phyloP scores from a whole-genome alignment of 345 rosid species.

The Euphorbia peplus region DNA sequence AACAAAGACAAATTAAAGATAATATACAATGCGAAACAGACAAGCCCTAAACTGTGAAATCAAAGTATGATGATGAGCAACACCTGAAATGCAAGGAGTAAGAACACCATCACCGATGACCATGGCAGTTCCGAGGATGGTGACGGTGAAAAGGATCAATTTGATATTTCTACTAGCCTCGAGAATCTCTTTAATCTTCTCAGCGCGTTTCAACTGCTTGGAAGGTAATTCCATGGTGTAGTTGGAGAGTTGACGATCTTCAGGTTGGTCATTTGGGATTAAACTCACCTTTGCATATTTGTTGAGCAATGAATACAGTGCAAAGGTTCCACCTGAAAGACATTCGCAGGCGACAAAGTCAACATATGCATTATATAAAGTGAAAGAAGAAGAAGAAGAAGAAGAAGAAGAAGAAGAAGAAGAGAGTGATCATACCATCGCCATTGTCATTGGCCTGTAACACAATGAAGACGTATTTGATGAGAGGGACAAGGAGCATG shows the following conservation, averaged over 20 bases:
- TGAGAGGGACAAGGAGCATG: constrained; percentile 42
- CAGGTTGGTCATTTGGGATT: constrained; percentile 70
- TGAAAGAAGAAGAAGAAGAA: too few species aligned
- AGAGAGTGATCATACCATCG: constrained; percentile 42
- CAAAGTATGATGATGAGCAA: too few species aligned
- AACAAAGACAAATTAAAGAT: too few species aligned
- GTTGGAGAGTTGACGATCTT: constrained; percentile 60
- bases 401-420: too few species aligned
- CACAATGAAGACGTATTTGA: constrained; percentile 72
- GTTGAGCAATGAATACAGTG: constrained; percentile 61
- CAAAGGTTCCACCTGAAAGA: constrained; percentile 87
- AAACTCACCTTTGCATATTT: constrained; percentile 48
- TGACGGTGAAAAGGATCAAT: constrained; percentile 50
- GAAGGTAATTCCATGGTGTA: constrained; percentile 56
- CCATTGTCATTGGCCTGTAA: constrained; percentile 77
- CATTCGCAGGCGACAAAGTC: too few species aligned
- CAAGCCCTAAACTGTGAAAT: too few species aligned
- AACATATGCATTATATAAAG: too few species aligned
- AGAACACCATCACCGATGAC: constrained; percentile 82
- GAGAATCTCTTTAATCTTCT: constrained; percentile 44
- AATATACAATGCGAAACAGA: too few species aligned
- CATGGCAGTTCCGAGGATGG: constrained; percentile 79
- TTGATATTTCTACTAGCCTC: constrained; percentile 38
- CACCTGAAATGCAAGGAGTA: constrained; percentile 77
- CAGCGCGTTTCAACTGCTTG: constrained; percentile 35